Conservation (phyloP, 139 green algal species). For the Coelastrella sp. region DNA sequence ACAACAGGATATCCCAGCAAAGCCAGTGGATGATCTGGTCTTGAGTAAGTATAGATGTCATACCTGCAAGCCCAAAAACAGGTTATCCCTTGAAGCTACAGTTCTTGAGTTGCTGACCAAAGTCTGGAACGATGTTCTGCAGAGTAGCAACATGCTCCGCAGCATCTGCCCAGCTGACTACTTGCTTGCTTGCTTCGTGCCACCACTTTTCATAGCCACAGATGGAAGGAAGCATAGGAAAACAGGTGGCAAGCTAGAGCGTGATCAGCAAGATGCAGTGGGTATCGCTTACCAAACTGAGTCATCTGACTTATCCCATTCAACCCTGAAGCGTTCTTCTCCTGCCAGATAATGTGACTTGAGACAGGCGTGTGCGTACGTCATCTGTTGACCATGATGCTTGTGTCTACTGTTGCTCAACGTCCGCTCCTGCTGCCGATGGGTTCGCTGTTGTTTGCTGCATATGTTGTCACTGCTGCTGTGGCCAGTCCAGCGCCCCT, state of each 20-base stretch:
- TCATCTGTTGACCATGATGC: slow-evolving; percentile 38
- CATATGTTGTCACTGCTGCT: neutral
- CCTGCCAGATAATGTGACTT: slow-evolving; percentile 69
- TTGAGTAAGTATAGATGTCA: slow-evolving; percentile 66
- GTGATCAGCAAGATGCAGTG: no score
- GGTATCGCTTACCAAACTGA: slow-evolving; percentile 68
- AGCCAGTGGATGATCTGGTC: slow-evolving; percentile 64
- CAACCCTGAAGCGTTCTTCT: slow-evolving; percentile 77
- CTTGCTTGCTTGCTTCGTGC: no score
- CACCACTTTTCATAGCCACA: neutral
- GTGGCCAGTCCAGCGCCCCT: slow-evolving; percentile 10
- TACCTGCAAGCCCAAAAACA: slow-evolving; percentile 45
- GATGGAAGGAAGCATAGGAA: neutral
- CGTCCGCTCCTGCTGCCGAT: neutral
- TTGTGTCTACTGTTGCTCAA: neutral
- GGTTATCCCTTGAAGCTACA: neutral
- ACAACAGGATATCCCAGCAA: slow-evolving; percentile 67
- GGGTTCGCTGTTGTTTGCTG: neutral
- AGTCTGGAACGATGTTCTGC: neutral
- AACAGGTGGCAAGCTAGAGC: neutral
- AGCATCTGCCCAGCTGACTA: no score
- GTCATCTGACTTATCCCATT: slow-evolving; percentile 63
- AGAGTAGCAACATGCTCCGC: neutral
- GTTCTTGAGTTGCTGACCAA: neutral
- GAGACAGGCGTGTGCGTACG: slow-evolving; percentile 65